A percentile compares a stretch with the other conserved stretches of the same genome.
These are phyloP conservation scores for Rhynchosporium agropyri DNA, from an alignment of 2,329 filamentous ascomycete species.

Conservation along the genomic window DNA sequence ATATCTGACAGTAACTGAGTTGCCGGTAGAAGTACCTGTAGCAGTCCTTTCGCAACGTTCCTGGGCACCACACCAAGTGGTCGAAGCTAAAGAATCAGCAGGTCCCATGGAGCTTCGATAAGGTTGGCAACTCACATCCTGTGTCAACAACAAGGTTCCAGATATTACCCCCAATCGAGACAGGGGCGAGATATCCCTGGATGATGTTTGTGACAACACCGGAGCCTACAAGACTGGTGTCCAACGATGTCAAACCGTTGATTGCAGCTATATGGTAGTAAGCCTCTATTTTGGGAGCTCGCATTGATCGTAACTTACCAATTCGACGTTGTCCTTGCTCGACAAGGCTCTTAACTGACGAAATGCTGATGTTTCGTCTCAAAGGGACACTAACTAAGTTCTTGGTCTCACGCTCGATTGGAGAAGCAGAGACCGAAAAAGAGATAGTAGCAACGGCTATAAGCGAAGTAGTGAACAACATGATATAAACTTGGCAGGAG, in stretches of 20 bases:
- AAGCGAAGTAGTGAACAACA: constrained; percentile 35
- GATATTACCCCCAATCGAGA: constrained; percentile 35
- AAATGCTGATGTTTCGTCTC: constrained; percentile 34
- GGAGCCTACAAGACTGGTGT: constrained; percentile 20
- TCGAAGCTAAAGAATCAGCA: constrained; percentile 34
- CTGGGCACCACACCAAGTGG: constrained; percentile 33
- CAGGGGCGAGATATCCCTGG: constrained; percentile 38
- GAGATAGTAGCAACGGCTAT: constrained; percentile 32
- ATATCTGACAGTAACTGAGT: constrained; percentile 36
- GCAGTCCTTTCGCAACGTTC: constrained; percentile 28
- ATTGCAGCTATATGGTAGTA: constrained; percentile 12
- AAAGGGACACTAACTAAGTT: constrained; percentile 31
- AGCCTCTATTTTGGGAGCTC: too few relatives aligned
- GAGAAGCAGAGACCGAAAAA: constrained; percentile 35
- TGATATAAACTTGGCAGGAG: constrained; percentile 22
- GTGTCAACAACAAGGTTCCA: constrained; percentile 41
- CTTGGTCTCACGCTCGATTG: constrained; percentile 33
- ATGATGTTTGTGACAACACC: constrained; percentile 39
- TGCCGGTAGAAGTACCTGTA: constrained; percentile 35
- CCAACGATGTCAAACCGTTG: constrained; percentile 29
- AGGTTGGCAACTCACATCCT: constrained; percentile 33
- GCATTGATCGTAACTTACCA: constrained; percentile 3
- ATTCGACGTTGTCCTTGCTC: constrained; percentile 36
- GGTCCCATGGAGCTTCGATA: constrained; percentile 1
- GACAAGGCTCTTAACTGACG: constrained; percentile 36